These are phyloP conservation scores for Epithemia pelagica DNA, from an alignment of 108 stramenopile genomes.

Conservation along the genomic window DNA sequence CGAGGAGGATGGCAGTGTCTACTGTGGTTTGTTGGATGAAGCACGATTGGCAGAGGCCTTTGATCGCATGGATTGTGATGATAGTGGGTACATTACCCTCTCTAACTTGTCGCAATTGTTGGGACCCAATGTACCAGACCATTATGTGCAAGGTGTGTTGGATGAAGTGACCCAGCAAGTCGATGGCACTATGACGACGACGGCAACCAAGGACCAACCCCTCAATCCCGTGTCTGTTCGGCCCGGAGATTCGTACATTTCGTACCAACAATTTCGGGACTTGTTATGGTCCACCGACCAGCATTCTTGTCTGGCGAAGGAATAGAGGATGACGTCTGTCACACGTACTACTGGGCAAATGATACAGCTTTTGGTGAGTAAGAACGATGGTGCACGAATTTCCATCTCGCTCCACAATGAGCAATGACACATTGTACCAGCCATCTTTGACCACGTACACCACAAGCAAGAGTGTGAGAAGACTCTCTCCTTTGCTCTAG, in stretches of 20 bases:
- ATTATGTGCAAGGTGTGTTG: slow-evolving; percentile 77
- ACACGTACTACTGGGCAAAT: too few relatives aligned
- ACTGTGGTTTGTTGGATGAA: slow-evolving; percentile 35
- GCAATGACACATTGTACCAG: too few relatives aligned
- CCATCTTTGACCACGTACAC: too few relatives aligned
- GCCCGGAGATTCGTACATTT: slow-evolving; percentile 20
- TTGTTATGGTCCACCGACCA: slow-evolving; percentile 9
- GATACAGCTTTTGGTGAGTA: too few relatives aligned
- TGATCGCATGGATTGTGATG: slow-evolving; percentile 86
- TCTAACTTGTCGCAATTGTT: slow-evolving; percentile 50
- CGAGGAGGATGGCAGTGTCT: too few relatives aligned
- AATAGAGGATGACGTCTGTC: too few relatives aligned
- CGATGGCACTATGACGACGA: slow-evolving; percentile 41
- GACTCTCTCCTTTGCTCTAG: too few relatives aligned
- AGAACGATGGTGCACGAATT: too few relatives aligned
- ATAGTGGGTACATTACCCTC: slow-evolving; percentile 78
- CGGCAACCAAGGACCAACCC: slow-evolving; percentile 20
- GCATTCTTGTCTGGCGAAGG: too few relatives aligned
- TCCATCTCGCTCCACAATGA: too few relatives aligned
- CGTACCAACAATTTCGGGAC: slow-evolving; percentile 59
- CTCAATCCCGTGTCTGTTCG: too few relatives aligned
- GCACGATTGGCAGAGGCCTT: slow-evolving; percentile 86
- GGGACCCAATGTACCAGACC: slow-evolving; percentile 46
- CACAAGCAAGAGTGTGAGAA: too few relatives aligned
- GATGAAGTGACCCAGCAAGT: slow-evolving; percentile 89